These are phyloP conservation scores for Alternaria rosae DNA, from an alignment of 2,329 filamentous ascomycete species.

Conservation along the genomic window DNA sequence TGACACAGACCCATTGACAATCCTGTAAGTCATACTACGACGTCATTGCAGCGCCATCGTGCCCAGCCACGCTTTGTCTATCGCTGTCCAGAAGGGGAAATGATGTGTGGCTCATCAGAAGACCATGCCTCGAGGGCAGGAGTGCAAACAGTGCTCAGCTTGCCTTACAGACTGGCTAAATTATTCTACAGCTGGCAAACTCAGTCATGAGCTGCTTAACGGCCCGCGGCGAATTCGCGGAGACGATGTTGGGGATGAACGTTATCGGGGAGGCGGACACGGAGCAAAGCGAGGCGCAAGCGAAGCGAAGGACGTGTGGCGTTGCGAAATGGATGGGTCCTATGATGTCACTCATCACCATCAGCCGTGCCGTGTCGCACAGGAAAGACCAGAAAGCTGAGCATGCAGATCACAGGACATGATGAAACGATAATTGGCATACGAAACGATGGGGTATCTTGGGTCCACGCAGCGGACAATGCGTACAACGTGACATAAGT, in stretches of 20 bases:
- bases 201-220: slow-evolving; percentile 2
- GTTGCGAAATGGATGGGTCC: slow-evolving; percentile 8
- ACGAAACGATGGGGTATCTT: slow-evolving; percentile 13
- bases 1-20: slow-evolving; percentile 4
- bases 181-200: slow-evolving; percentile 2
- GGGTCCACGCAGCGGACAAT: slow-evolving; percentile 2
- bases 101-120: slow-evolving; percentile 24
- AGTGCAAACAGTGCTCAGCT: slow-evolving; percentile 1
- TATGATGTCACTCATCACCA: slow-evolving; percentile 27
- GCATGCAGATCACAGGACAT: slow-evolving; percentile 1
- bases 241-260: slow-evolving; percentile 1
- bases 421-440: slow-evolving; percentile 3
- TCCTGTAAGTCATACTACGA: slow-evolving; percentile 18
- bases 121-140: slow-evolving; percentile 11
- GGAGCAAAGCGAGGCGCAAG: slow-evolving; percentile 9
- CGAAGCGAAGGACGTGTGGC: slow-evolving; percentile 16
- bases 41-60: slow-evolving; percentile 21
- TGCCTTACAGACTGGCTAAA: not conserved
- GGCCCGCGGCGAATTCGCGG: not conserved
- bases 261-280: slow-evolving; percentile 7
- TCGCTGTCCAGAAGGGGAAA: slow-evolving; percentile 19
- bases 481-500: slow-evolving; percentile 1
- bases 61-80: slow-evolving; percentile 21
- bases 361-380: slow-evolving; percentile 14
- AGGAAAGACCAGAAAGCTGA: slow-evolving; percentile 5